A percentile compares a stretch with the other conserved stretches of the same genome.
Evolutionary conservation across 371 early-diverging fungal species (phyloP).

Genomic region (Mucor saturninus): DNA sequence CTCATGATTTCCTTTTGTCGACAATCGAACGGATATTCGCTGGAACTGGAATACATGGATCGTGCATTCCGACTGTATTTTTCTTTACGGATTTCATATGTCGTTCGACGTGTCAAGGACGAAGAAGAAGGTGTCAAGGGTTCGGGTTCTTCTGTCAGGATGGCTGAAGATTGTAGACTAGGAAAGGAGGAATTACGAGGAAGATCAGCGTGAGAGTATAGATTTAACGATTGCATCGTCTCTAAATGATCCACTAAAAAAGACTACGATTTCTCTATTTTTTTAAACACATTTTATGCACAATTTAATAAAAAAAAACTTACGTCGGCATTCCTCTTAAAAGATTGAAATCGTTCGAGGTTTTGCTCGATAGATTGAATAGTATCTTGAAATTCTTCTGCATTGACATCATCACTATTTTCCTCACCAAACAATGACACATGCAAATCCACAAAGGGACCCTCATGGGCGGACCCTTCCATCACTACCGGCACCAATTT

Average conservation of each 20-base stretch:
- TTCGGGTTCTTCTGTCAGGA: conserved; percentile 2
- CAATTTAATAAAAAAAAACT: background rate
- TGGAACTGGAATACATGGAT: conserved; percentile 11
- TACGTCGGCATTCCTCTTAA: conserved; percentile 13
- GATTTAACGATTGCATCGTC: conserved; percentile 11
- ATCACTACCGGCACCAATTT: conserved; percentile 18
- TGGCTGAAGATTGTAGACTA: background rate
- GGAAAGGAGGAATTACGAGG: conserved; percentile 11
- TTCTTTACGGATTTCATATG: background rate
- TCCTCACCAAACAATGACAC: conserved; percentile 37
- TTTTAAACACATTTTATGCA: too few species aligned
- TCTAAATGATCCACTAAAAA: conserved; percentile 25
- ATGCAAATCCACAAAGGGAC: conserved; percentile 40
- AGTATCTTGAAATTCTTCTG: conserved; percentile 9
- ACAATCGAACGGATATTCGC: conserved; percentile 14
- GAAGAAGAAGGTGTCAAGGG: background rate
- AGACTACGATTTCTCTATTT: background rate
- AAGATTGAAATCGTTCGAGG: conserved; percentile 7
- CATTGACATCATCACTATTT: conserved; percentile 17
- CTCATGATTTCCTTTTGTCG: conserved; percentile 7
- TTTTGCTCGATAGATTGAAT: conserved; percentile 6
- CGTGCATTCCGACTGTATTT: conserved; percentile 2
- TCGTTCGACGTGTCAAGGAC: background rate
- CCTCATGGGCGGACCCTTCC: conserved; percentile 8
- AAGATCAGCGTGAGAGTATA: background rate